A percentile compares a stretch with the other conserved stretches of the same genome.
Conservation (phyloP, 1,284 basidiomycete genomes). For the Agaricales sp. region DNA sequence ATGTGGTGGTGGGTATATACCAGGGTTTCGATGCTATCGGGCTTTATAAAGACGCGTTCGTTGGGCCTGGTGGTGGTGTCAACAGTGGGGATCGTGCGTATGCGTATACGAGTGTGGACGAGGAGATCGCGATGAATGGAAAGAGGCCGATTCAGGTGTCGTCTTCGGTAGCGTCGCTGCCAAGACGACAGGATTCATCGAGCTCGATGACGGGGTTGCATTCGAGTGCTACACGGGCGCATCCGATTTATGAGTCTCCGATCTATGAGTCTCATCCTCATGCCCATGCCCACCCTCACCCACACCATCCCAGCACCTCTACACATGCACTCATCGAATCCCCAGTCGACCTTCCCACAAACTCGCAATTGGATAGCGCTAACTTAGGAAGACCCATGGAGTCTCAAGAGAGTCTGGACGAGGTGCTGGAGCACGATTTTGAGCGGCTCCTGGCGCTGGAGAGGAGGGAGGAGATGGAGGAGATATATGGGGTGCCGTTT, state of each 20-base stretch:
- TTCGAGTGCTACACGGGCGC: too few species aligned
- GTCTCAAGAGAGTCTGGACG: neutral
- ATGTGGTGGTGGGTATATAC: neutral
- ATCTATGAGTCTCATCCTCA: too few species aligned
- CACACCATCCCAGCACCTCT: neutral
- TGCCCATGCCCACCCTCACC: too few species aligned
- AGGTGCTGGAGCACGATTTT: neutral
- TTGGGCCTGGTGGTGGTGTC: too few species aligned
- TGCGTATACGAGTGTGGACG: neutral
- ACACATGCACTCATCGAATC: neutral
- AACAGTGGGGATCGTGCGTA: too few species aligned
- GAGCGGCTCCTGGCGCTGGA: neutral
- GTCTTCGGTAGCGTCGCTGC: too few species aligned
- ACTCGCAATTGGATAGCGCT: too few species aligned
- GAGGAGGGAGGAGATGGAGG: neutral
- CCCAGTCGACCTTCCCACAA: neutral
- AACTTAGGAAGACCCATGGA: neutral
- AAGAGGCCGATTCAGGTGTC: too few species aligned
- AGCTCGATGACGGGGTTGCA: neutral
- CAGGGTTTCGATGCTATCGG: neutral
- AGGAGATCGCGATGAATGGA: neutral
- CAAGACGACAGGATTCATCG: neutral
- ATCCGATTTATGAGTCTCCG: too few species aligned
- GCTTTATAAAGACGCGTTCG: neutral
- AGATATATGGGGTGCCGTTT: neutral